A percentile compares a stretch with the other conserved stretches of the same genome.
Conservation (phyloP, 2,329 filamentous ascomycete species). For the Fusarium mundagurra region DNA sequence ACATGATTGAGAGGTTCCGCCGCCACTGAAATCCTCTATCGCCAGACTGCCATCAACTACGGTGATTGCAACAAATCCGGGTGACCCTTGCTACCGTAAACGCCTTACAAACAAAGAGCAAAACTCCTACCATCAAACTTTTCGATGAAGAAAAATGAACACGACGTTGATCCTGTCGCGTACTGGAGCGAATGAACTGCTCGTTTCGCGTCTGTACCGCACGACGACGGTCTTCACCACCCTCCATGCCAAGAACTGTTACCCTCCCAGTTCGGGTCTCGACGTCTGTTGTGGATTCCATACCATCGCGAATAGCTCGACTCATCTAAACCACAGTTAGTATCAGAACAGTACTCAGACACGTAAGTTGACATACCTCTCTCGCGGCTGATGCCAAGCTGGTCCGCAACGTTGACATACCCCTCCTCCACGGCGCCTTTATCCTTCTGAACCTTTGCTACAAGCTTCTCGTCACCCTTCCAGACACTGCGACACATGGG, state of each 20-base stretch:
- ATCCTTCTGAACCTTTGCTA: conserved; percentile 56
- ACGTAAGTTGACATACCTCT: conserved; percentile 54
- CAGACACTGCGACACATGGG: conserved; percentile 69
- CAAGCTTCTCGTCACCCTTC: conserved; percentile 56
- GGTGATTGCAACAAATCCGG: neutral
- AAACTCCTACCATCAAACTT: neutral
- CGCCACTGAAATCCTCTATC: neutral
- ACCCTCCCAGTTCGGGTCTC: neutral
- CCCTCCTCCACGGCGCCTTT: conserved; percentile 60
- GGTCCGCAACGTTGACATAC: conserved; percentile 69
- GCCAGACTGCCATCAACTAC: neutral
- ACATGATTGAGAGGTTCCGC: neutral
- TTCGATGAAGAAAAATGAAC: neutral
- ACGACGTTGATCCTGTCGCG: neutral
- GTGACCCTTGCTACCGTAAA: neutral
- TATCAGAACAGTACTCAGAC: neutral
- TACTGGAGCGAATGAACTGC: neutral
- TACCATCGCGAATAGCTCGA: conserved; percentile 28
- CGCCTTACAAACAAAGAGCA: neutral
- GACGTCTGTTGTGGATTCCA: conserved; percentile 7
- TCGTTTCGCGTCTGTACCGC: neutral
- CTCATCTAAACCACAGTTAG: conserved; percentile 18
- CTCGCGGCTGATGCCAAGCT: conserved; percentile 65
- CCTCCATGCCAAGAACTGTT: neutral
- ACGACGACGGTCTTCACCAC: neutral